Evolutionary conservation across 2,329 filamentous ascomycete genomes (phyloP).

Genomic region (Diaporthe nobilis): DNA sequence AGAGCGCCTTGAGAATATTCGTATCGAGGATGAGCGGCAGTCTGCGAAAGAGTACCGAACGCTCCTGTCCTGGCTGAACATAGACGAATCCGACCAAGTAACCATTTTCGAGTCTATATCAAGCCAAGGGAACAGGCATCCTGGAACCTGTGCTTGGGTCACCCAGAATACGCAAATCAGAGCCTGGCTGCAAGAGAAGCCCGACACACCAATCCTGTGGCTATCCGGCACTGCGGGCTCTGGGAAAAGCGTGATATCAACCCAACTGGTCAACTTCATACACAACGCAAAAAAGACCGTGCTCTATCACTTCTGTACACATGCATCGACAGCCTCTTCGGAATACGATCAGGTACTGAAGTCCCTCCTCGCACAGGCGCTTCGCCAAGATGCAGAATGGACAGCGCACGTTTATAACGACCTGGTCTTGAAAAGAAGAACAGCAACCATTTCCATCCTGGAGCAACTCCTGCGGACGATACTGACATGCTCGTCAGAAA

Average conservation of each 20-base stretch:
- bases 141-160: slow-evolving; percentile 54
- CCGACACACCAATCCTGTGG: slow-evolving; percentile 42
- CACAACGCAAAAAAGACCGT: slow-evolving; percentile 30
- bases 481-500: slow-evolving; percentile 37
- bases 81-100: slow-evolving; percentile 51
- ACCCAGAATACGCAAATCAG: slow-evolving; percentile 47
- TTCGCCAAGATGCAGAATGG: slow-evolving; percentile 46
- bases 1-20: slow-evolving; percentile 44
- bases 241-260: slow-evolving; percentile 54
- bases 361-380: slow-evolving; percentile 51
- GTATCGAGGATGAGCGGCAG: slow-evolving; percentile 45
- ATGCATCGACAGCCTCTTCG: slow-evolving; percentile 49
- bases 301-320: slow-evolving; percentile 54
- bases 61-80: slow-evolving; percentile 49
- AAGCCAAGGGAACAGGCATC: slow-evolving; percentile 45
- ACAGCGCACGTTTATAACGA: slow-evolving; percentile 47
- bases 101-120: slow-evolving; percentile 48
- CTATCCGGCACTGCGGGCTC: slow-evolving; percentile 53
- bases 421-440: slow-evolving; percentile 45
- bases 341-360: slow-evolving; percentile 51
- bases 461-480: slow-evolving; percentile 46
- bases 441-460: slow-evolving; percentile 40
- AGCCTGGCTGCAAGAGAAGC: slow-evolving; percentile 46
- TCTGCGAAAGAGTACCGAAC: slow-evolving; percentile 45
- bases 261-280: slow-evolving; percentile 50